These are phyloP conservation scores for Auricularia sp. DNA, from an alignment of 768 basidiomycete genomes.

Conservation along the genomic window DNA sequence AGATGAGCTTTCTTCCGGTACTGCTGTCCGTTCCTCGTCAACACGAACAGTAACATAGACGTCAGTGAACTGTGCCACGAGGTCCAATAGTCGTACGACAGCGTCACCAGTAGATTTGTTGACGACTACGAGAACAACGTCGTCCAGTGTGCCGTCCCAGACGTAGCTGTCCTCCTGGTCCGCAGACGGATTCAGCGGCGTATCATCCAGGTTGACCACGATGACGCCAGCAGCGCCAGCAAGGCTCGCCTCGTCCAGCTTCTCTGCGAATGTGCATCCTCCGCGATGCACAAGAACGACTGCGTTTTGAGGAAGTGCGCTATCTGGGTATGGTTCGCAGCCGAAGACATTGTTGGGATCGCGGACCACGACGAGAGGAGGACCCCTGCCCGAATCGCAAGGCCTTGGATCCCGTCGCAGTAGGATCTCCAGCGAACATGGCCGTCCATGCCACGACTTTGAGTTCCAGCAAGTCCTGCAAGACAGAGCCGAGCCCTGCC, in stretches of 20 bases:
- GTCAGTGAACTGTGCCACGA: slow-evolving; percentile 35
- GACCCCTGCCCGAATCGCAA: slow-evolving; percentile 40
- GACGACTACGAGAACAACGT: slow-evolving; percentile 52
- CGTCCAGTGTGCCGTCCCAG: slow-evolving; percentile 43
- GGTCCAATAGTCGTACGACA: slow-evolving; percentile 46
- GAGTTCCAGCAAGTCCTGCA: slow-evolving; percentile 31
- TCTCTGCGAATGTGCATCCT: slow-evolving; percentile 80
- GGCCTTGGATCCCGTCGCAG: slow-evolving; percentile 16
- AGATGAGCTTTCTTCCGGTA: not conserved
- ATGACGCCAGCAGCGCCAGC: slow-evolving; percentile 74
- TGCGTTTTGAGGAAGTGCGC: slow-evolving; percentile 34
- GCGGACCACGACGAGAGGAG: slow-evolving; percentile 43
- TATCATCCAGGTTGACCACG: slow-evolving; percentile 57
- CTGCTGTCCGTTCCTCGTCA: slow-evolving; percentile 21
- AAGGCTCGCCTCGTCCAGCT: slow-evolving; percentile 56
- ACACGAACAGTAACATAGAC: slow-evolving; percentile 45
- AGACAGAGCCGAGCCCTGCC: slow-evolving; percentile 27
- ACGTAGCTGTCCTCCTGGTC: slow-evolving; percentile 43
- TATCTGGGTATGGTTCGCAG: slow-evolving; percentile 43
- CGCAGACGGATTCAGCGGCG: slow-evolving; percentile 56
- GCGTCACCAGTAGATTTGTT: slow-evolving; percentile 40
- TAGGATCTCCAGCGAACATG: slow-evolving; percentile 60
- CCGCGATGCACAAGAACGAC: slow-evolving; percentile 62
- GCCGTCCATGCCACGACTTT: slow-evolving; percentile 50
- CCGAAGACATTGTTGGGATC: slow-evolving; percentile 48